Evolutionary conservation across 495 filamentous ascomycete species (phyloP).

Genomic region (Pyrenopolyporus hunteri): DNA sequence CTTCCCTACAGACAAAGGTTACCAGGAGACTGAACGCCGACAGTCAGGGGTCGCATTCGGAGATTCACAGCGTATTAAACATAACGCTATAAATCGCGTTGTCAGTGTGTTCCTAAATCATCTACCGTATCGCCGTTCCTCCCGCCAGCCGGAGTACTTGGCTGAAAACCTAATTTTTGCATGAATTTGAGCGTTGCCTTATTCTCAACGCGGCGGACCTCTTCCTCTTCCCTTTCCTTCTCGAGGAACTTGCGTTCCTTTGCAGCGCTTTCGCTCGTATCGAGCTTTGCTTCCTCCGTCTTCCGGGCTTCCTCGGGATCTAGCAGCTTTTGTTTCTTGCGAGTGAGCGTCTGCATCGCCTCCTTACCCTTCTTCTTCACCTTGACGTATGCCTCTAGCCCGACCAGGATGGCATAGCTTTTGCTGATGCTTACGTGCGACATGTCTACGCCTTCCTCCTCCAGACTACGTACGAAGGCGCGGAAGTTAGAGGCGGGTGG

Average conservation of each 20-base stretch:
- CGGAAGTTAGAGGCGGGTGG: constrained; percentile 81
- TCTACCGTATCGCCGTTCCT: constrained; percentile 10
- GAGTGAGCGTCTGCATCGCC: constrained; percentile 43
- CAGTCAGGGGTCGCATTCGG: constrained; percentile 4
- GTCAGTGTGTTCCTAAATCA: constrained; percentile 5
- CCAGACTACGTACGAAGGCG: constrained; percentile 74
- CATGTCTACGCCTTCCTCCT: constrained; percentile 79
- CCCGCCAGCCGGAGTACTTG: constrained; percentile 35
- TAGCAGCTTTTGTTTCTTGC: constrained; percentile 47
- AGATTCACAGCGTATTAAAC: not conserved
- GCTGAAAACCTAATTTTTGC: constrained; percentile 42
- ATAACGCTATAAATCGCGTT: constrained; percentile 3
- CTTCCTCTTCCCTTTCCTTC: constrained; percentile 43
- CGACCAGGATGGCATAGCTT: constrained; percentile 80
- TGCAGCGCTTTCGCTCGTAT: constrained; percentile 58
- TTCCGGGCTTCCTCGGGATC: constrained; percentile 51
- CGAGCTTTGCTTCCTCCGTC: constrained; percentile 49
- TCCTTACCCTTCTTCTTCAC: constrained; percentile 64
- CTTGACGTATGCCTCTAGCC: constrained; percentile 78
- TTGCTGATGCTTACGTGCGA: constrained; percentile 75
- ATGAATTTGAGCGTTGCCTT: constrained; percentile 40
- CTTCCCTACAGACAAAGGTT: constrained; percentile 9
- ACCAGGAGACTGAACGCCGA: constrained; percentile 21
- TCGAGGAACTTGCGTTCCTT: constrained; percentile 52
- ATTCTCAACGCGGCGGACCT: constrained; percentile 48